These are phyloP conservation scores for Tolypocladium endophyticum DNA, from an alignment of 2,329 filamentous ascomycete species.

Conservation along the genomic window DNA sequence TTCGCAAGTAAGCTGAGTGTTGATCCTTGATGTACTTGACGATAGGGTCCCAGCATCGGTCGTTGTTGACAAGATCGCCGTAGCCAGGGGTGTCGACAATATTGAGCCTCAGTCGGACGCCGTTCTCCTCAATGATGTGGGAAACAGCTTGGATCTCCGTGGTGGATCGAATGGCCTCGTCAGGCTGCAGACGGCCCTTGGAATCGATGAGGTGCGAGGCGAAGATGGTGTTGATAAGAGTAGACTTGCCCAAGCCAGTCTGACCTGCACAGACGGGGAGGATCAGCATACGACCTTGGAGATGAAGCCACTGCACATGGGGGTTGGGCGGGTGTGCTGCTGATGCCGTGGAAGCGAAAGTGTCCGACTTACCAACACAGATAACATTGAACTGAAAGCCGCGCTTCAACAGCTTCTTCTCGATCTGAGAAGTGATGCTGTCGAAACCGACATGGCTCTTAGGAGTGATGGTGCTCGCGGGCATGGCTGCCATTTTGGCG, in stretches of 20 bases:
- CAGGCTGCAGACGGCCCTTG: slow-evolving; percentile 86
- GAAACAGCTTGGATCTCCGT: slow-evolving; percentile 98
- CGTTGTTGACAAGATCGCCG: slow-evolving; percentile 98
- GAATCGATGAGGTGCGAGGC: slow-evolving; percentile 98
- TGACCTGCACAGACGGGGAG: slow-evolving; percentile 53
- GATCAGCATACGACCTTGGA: slow-evolving; percentile 5
- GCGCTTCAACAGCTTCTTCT: slow-evolving; percentile 98
- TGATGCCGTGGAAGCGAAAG: neutral
- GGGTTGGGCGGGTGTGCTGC: neutral
- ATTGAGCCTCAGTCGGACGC: slow-evolving; percentile 92
- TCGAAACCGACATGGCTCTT: slow-evolving; percentile 99
- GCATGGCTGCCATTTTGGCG: slow-evolving; percentile 50
- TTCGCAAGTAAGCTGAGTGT: slow-evolving; percentile 97
- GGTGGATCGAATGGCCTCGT: slow-evolving; percentile 87
- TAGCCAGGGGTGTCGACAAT: slow-evolving; percentile 99
- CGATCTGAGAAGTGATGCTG: slow-evolving; percentile 98
- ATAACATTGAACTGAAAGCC: slow-evolving; percentile 99
- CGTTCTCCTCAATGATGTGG: slow-evolving; percentile 99
- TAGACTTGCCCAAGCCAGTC: slow-evolving; percentile 97
- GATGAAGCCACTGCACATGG: neutral
- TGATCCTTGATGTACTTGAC: slow-evolving; percentile 99
- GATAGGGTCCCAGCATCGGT: slow-evolving; percentile 99
- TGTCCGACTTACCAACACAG: slow-evolving; percentile 73
- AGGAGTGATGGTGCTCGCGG: slow-evolving; percentile 64
- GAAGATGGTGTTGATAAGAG: slow-evolving; percentile 99